Conservation (phyloP, 2,329 filamentous ascomycete species). For the Xylaria sp. region DNA sequence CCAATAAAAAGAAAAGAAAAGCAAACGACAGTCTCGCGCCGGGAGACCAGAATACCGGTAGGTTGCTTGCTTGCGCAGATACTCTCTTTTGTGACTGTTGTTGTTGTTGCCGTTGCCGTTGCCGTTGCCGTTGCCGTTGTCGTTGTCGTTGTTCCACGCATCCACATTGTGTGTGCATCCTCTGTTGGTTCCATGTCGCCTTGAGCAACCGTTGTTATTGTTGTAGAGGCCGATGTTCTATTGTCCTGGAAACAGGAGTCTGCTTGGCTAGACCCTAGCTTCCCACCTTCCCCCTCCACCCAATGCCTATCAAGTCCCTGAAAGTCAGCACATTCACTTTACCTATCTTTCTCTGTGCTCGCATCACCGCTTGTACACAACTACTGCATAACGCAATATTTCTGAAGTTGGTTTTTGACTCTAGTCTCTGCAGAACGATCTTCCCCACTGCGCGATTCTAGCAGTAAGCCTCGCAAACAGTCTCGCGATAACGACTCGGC, state of each 20-base stretch:
- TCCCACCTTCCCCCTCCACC: background rate
- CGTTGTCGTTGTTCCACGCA: constrained; percentile 9
- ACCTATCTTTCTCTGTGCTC: constrained; percentile 2
- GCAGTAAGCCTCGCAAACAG: constrained; percentile 60
- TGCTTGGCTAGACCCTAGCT: background rate
- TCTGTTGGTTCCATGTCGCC: constrained; percentile 1
- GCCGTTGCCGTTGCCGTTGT: too few species aligned
- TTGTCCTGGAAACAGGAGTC: constrained; percentile 12
- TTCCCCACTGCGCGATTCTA: constrained; percentile 63
- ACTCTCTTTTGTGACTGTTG: background rate
- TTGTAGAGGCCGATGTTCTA: background rate
- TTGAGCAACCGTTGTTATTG: constrained; percentile 18
- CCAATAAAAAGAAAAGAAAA: constrained; percentile 84
- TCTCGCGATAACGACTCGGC: constrained; percentile 65
- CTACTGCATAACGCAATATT: constrained; percentile 5
- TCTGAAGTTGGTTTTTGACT: constrained; percentile 10
- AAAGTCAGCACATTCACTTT: background rate
- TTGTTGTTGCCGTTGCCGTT: background rate
- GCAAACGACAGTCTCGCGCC: constrained; percentile 69
- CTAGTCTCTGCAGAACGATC: constrained; percentile 59
- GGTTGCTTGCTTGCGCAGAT: constrained; percentile 27
- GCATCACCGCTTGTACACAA: constrained; percentile 4
- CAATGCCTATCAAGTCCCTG: background rate
- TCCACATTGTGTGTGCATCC: constrained; percentile 5
- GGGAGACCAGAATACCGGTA: constrained; percentile 59